Evolutionary conservation across 768 basidiomycete species (phyloP).

Genomic region (Stropharia rugosoannulata): DNA sequence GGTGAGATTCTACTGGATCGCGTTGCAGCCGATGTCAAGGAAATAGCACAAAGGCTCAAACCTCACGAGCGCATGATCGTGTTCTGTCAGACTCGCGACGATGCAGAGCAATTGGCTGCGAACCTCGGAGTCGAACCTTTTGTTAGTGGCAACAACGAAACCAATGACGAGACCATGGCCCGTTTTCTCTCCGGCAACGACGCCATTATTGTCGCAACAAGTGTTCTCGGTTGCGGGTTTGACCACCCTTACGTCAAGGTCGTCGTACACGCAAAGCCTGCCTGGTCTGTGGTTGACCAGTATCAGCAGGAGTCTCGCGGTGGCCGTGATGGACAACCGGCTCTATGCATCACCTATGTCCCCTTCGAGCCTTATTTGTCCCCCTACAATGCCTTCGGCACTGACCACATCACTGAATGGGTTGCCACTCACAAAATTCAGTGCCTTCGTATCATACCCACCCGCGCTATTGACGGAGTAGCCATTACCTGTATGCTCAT

Average conservation of each 20-base stretch:
- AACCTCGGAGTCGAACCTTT: too few species aligned
- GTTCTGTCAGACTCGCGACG: too few species aligned
- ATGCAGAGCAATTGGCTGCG: too few species aligned
- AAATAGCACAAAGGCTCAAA: too few species aligned
- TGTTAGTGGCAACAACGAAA: too few species aligned
- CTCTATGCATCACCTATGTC: slow-evolving; percentile 10
- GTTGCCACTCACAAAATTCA: background rate
- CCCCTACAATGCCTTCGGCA: background rate
- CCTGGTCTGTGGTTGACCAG: slow-evolving; percentile 8
- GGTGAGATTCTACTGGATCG: too few species aligned
- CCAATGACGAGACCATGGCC: background rate
- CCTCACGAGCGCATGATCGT: too few species aligned
- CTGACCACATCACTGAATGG: background rate
- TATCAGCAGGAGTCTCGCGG: slow-evolving; percentile 15
- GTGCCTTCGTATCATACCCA: slow-evolving; percentile 2
- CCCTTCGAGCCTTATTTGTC: too few species aligned
- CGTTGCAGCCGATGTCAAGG: too few species aligned
- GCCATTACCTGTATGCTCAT: slow-evolving; percentile 7
- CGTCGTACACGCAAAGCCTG: slow-evolving; percentile 8
- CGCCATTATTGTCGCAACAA: slow-evolving; percentile 6
- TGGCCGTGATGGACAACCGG: slow-evolving; percentile 7
- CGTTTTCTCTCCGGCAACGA: background rate
- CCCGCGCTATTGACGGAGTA: slow-evolving; percentile 5
- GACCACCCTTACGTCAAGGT: slow-evolving; percentile 6
- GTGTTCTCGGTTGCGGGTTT: slow-evolving; percentile 10